Evolutionary conservation across 441 rosid species (phyloP), one percentile per base, ranked within the genome.

Genomic region (Manihot esculenta): DNA sequence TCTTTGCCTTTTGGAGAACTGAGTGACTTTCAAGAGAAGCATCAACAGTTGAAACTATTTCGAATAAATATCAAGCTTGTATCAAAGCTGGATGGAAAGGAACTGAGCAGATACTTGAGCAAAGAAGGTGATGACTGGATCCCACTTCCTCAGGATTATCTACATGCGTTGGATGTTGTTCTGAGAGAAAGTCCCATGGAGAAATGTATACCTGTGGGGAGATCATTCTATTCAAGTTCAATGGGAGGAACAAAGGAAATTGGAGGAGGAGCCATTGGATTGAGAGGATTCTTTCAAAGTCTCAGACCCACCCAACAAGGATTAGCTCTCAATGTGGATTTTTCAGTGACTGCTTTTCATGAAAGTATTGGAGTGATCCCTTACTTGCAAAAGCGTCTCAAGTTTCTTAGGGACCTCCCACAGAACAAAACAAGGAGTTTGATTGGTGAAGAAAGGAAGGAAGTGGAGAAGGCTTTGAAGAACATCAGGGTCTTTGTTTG

Each of bases 231-330:
- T 81, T 92, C 97, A 2, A 83, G 82, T 75, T 88, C 89, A 5
- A 89, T 90, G 92, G 91, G 88, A 27, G 97, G 94, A 10, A 77
- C 82, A 30, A 84, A 85, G 72, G 96, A 89, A 59, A 88, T 94
- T 70, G 99, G 99, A 73, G 97, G 97, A 49, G 97, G 97, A 71
- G 92, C 93, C 70, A 80, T 90, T 72, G 99, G 97, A 71, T 78
- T 89, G 72, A 85, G 96, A 84, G 99, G 99, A 0, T 94, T 92
- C 79, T 92, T 94, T 79, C 99, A 94, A 82, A 92, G 99, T 73
- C 89, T 94, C 17, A 81, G 99, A 66, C 96, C 93, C 53, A 92
- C 96, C 9, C 96, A 94, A 61, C 99, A 94, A 86, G 99, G 99
- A 57, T 78, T 94, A 64, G 89, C 97, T 53, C 97, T 94, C 51